Evolutionary conservation across 139 green algal genomes (phyloP), one percentile per base, ranked within the genome.

Genomic region (Chlamydomonas sphaeroides): DNA sequence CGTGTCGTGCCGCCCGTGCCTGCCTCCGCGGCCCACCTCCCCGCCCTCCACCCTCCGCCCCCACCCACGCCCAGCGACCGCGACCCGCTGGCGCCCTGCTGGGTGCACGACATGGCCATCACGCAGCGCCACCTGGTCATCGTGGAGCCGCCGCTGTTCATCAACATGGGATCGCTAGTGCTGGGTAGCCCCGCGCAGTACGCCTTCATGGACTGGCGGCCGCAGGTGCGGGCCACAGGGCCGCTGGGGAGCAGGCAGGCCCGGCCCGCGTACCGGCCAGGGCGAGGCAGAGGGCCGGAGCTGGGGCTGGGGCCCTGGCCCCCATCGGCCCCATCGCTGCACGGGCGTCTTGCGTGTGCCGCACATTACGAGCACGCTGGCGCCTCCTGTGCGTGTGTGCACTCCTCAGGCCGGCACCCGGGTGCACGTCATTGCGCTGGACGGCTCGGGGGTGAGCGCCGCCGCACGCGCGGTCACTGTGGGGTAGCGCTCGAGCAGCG

Each of bases 91-190:
- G 81, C 85, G 15, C 91, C 93, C 17, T 84, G 87, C 21, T 98
- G 94, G 94, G 80, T 97, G 5, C 94, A 98, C 72, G 92, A 96
- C 72, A 95, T 98, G 67, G 88, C 92, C 1, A 70, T 83, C 45
- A 93, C 87, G 3, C 85, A 90, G 23, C 65, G 91, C 74, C 68
- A 92, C 33, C 70, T 79, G 0, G 67, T 91, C 30, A 86, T 94
- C 26, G 56, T 96, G 10, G 93, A 98, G 86, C 89, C 80, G 33
- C 94, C 94, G 0, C 38, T 93, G 25, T 91, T 92, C 84, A 92
- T 96, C 79, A 92, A 88, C 86, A 79, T 97, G 33, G 33, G 48
- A 15, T 70, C 87, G 5, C 76, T 94, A 33, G 80, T 92, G 62
- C 42, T 87, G 10, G 84, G 81, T 30, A 61, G 30, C 4, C 30